Conservation (phyloP, 169 alveolate genomes). For the Eimeria praecox region DNA sequence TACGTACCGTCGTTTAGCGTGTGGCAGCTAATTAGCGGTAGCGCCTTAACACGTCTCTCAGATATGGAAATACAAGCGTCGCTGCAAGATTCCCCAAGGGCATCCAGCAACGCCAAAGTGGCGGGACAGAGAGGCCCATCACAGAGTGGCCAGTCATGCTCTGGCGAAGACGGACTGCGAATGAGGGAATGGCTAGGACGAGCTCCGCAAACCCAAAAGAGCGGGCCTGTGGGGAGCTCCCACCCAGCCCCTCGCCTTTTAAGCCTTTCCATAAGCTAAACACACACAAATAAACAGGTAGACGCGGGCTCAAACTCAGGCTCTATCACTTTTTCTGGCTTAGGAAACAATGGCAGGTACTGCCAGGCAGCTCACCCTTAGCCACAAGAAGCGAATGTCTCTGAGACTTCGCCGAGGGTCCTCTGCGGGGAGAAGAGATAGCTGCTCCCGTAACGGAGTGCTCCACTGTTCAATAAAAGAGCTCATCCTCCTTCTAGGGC, state of each 20-base stretch:
- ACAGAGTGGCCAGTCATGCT: not conserved
- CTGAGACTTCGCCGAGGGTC: slow-evolving; percentile 55
- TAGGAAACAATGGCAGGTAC: not conserved
- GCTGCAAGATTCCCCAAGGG: slow-evolving; percentile 48
- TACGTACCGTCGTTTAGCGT: slow-evolving; percentile 18
- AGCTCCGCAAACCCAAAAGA: slow-evolving; percentile 1
- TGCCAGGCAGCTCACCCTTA: not conserved
- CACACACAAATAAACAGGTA: not conserved
- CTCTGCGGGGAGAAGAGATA: slow-evolving; percentile 29
- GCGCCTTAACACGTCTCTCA: slow-evolving; percentile 46
- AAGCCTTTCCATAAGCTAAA: slow-evolving; percentile 49
- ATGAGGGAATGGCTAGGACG: not conserved
- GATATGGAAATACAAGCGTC: slow-evolving; percentile 5
- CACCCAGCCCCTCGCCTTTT: not conserved
- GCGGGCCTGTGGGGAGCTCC: slow-evolving; percentile 38
- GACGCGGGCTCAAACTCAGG: not conserved
- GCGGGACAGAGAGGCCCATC: not conserved
- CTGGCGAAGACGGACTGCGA: not conserved
- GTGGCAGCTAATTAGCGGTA: slow-evolving; percentile 37
- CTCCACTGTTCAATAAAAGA: slow-evolving; percentile 46
- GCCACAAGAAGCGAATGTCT: slow-evolving; percentile 47
- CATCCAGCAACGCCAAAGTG: slow-evolving; percentile 19
- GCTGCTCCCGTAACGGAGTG: slow-evolving; percentile 1
- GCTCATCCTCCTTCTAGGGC: not conserved
- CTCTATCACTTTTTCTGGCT: not conserved